Evolutionary conservation across 139 green algal species (phyloP), one percentile per base, ranked within the genome.

Genomic region (Chlorella sp.): DNA sequence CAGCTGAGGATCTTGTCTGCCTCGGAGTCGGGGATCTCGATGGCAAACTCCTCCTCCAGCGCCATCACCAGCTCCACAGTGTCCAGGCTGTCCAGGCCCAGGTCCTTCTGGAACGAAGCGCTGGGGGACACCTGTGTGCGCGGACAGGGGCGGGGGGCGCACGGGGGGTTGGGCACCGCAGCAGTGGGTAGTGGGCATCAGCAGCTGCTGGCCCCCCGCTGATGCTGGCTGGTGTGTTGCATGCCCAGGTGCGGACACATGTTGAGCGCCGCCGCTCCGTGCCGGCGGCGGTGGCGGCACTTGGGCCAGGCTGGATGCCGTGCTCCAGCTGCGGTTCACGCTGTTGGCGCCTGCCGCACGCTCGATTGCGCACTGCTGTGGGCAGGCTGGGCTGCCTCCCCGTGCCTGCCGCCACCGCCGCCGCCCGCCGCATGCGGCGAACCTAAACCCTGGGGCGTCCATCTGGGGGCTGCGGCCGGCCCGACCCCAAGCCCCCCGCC

Each of bases 31-130:
- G 98, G 97, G 82, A 99, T 99, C 89, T 99, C 98, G 38, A 99
- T 89, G 18, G 90, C 94, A 91, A 99, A 99, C 91, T 99, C 98
- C 93, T 99, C 98, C 92, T 99, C 98, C 81, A 99, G 95, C 23
- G 98, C 97, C 98, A 99, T 99, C 25, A 99, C 97, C 74, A 99
- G 92, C 91, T 99, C 98, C 51, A 99, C 98, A 20, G 95, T 96
- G 91, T 99, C 98, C 76, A 99, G 89, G 87, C 92, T 97, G 90
- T 99, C 98, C 80, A 99, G 91, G 21, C 97, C 98, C 63, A 99
- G 90, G 90, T 99, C 98, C 81, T 96, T 96, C 82, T 96, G 89
- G 91, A 99, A 99, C 47, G 86, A 55, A 0, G 97, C 91, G 3
- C 86, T 87, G 6, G 95, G 87, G 0, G 79, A 90, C 34, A 98